phyloP scores from a whole-genome alignment of 2,329 filamentous ascomycete species.

The Tolypocladium inflatum region DNA sequence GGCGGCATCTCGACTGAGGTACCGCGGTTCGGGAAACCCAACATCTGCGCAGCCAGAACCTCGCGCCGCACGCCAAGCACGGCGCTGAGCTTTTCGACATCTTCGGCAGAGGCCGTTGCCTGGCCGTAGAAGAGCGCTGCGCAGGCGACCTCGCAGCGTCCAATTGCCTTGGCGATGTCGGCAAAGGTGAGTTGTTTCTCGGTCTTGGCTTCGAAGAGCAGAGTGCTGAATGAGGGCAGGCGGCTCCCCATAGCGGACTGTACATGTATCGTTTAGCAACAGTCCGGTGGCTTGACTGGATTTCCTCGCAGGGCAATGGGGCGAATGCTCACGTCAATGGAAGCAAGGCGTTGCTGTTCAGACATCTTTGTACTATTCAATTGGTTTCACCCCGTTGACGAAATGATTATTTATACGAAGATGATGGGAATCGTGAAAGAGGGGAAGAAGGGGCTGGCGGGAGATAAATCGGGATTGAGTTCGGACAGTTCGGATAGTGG shows the following conservation, averaged over 20 bases:
- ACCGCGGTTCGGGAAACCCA: conserved; percentile 73
- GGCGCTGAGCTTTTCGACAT: conserved; percentile 54
- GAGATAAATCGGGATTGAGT: neutral
- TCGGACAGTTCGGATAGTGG: neutral
- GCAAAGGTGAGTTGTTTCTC: conserved; percentile 69
- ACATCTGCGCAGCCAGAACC: conserved; percentile 51
- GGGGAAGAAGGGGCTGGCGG: neutral
- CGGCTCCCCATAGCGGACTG: conserved; percentile 57
- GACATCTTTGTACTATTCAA: neutral
- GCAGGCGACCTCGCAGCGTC: conserved; percentile 72
- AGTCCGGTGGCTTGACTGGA: neutral
- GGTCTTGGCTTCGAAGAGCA: conserved; percentile 67
- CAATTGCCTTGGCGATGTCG: conserved; percentile 61
- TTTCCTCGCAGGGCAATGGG: neutral
- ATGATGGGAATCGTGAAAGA: neutral
- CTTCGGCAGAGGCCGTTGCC: conserved; percentile 61
- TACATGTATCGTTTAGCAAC: neutral
- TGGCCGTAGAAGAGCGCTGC: conserved; percentile 91
- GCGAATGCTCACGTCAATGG: neutral
- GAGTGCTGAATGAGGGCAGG: conserved; percentile 60
- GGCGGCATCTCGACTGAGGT: conserved; percentile 38
- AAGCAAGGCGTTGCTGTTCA: neutral
- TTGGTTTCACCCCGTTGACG: neutral
- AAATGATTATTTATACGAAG: neutral
- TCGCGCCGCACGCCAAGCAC: conserved; percentile 52